Evolutionary conservation across 495 filamentous ascomycete genomes (phyloP), one percentile per base, ranked within the genome.

Genomic region (Lentithecium fluviatile): DNA sequence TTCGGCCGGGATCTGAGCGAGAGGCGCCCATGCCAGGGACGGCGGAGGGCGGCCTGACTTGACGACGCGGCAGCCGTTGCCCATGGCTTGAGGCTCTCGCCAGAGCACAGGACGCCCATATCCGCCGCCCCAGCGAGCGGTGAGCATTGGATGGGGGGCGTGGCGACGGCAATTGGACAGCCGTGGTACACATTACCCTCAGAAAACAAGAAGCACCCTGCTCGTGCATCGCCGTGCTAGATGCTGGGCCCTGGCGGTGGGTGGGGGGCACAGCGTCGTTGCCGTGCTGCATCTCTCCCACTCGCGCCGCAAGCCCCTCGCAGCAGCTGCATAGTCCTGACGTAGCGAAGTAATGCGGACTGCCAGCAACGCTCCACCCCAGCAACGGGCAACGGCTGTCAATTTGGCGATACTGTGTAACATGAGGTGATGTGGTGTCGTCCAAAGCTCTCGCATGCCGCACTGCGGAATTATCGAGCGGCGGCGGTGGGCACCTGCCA

Each of bases 131-230:
- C 15, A 43, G 40, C 40, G 15, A 20, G 19, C 40, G 40, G 40
- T 20, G 40, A 10, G 12, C 19, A 10, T 2, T 32, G 17, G 36
- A 10, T 11, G 6, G 36, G 23, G 12, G 52, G n/a, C 47, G 6
- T 15, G 15, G 15, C 11, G 45, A 24, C n/a, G 17, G 40, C 56
- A 45, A 60, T 60, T 60, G 56, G 56, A 21, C 37, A 21, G 40
- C 49, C 36, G 62, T 65, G 36, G 40, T 60, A 65, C 62, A 56
- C 7, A 65, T 65, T 65, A 65, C 62, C 56, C 62, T 25, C 56
- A 25, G 1, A 37, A 65, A 65, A 65, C 51, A 60, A 21, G 2
- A 19, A 12, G 25, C n/a, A 23, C 49, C 29, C 45, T 59, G 56
- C 46, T 29, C 32, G 29, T 52, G 62, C 62, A 56, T 49, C n/a